Evolutionary conservation across 192 early-diverging fungal genomes (phyloP), one percentile per base, ranked within the genome.

Genomic region (Coemansia sp.): DNA sequence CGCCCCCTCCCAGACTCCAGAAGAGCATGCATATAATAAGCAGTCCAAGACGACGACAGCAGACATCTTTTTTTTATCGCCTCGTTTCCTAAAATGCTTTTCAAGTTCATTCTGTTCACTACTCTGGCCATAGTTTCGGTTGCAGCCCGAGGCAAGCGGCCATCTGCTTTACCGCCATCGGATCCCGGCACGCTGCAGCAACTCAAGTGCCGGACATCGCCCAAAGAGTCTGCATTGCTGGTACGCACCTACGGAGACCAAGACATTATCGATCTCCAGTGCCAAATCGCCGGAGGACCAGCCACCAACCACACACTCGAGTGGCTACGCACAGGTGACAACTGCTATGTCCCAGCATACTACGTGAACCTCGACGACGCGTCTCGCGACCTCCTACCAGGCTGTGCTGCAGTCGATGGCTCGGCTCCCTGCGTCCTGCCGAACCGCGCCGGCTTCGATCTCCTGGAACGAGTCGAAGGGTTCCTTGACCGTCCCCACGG

Each of bases 391-490:
- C 0, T 1, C 0, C 26, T 55, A 8, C 53, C 67, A 22, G 12
- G 41, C 19, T 67, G 65, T 53, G 18, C 37, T 7, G 7, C 1
- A 4, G 8, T 52, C 2, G 59, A 61, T 15, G 35, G 34, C 18
- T 0, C 19, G 4, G 0, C 4, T 19, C 50, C 65, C 36, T 70
- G 67, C 56, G 12, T 32, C 9, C 22, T 35, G 48, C 36, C 62
- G 2, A 58, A 60, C 18, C 9, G 4, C 2, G 64, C 34, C 0
- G 72, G 55, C 15, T 15, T 79, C 26, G 14, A 36, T 10, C 15
- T 80, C 6, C 43, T 75, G 36, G 27, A 60, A 21, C 48, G 32
- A 19, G 53, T 50, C 52, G 55, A 62, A 19, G 68, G 56, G 8
- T 58, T 66, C 42, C 42, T 66, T 12, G 17, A 52, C 14, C 52